phyloP scores from a whole-genome alignment of 768 basidiomycete genomes.

The Amanita pseudoporphyria region DNA sequence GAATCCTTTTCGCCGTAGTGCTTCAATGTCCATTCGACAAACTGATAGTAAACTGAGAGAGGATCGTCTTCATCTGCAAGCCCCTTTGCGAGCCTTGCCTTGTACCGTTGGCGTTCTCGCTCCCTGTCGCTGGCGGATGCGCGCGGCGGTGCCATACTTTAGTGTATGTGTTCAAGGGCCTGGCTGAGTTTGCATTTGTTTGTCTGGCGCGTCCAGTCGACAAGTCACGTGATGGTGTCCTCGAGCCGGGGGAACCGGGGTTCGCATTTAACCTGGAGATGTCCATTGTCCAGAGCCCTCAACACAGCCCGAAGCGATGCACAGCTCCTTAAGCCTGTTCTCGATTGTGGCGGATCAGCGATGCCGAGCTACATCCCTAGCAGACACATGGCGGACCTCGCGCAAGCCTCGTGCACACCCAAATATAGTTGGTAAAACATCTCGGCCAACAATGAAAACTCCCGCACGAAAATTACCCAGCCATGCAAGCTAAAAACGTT shows the following conservation, averaged over 20 bases:
- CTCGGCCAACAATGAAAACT: neutral
- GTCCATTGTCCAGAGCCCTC: too few species aligned
- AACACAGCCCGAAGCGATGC: too few species aligned
- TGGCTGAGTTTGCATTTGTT: slow-evolving; percentile 4
- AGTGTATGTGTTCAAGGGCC: neutral
- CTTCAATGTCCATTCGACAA: slow-evolving; percentile 84
- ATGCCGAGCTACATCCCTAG: too few species aligned
- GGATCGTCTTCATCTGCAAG: slow-evolving; percentile 77
- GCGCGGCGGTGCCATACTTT: slow-evolving; percentile 10
- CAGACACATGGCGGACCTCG: neutral
- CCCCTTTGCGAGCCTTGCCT: slow-evolving; percentile 36
- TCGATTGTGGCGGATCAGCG: too few species aligned
- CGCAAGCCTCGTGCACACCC: neutral
- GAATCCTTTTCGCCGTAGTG: slow-evolving; percentile 64
- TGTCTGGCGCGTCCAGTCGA: slow-evolving; percentile 4
- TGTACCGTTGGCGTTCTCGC: slow-evolving; percentile 26
- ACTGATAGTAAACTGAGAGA: slow-evolving; percentile 74
- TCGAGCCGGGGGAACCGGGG: too few species aligned
- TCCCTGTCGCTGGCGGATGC: slow-evolving; percentile 18
- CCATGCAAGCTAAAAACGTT: neutral
- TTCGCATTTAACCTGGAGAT: too few species aligned
- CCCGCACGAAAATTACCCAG: neutral
- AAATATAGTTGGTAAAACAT: neutral
- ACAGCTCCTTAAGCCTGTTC: too few species aligned
- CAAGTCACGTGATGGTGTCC: neutral